Base-by-base conservation (phyloP, 2,329 filamentous ascomycete species). In the Ophiostoma novo-ulmi region DNA sequence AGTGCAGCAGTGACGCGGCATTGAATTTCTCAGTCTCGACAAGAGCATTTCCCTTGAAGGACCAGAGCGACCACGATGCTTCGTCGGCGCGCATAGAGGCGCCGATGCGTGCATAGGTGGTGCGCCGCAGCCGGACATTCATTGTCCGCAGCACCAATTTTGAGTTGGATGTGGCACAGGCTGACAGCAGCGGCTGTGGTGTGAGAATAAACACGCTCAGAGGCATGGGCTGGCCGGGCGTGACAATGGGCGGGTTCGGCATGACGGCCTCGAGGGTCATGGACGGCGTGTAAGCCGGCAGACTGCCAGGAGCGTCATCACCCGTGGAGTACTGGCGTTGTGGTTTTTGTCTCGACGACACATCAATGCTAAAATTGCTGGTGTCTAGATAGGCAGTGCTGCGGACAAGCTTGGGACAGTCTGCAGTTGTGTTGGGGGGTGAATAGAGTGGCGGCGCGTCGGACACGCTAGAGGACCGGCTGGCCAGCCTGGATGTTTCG, bases 261-360 rank as follows among this genome's bases (percentile, higher is more conserved):
- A 71, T 38, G 31, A 68, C 58, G 22, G 61, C 17, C n/a, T 71
- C 70, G 14, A 71, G 31, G 4, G 31, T 31, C 3, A 71, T 35
- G 38, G 70, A 61, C 10, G 70, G 70, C 1, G 67, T 65, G 44
- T 71, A 71, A 1, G 70, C 63, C 4, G 70, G 70, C 38, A 69
- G 58, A 17, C n/a, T 31, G 70, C n/a, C 58, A 6, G n/a, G n/a
- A 0, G 52, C 52, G 20, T 11, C n/a, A 20, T 26, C 52, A 14
- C 52, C 52, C 20, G 52, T 39, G 6, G 38, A 26, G 26, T 17
- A 20, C 8, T 39, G 35, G 31, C 20, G 31, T 11, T 17, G 10
- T n/a, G 36, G 6, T 7, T 5, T 22, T 10, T 5, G 61, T 31
- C n/a, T 26, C 7, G 44, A 63, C 4, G 31, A 36, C n/a, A 31